Evolutionary conservation across 306 rosid species (phyloP).

Genomic region (Cucumis hystrix): DNA sequence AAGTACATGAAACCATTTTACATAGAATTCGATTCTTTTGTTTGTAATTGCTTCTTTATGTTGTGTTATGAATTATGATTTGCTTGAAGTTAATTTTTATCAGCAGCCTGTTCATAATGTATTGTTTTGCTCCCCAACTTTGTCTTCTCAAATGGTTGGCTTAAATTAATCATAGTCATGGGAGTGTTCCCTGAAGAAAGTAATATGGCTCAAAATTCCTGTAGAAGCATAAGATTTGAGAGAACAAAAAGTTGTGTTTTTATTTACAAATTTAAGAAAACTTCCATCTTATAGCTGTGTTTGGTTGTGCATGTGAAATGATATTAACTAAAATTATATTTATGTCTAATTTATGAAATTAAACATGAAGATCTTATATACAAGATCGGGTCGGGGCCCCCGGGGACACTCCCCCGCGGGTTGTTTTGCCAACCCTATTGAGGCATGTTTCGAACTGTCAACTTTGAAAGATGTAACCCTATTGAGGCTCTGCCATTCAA

Average conservation of each 20-base stretch:
- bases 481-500: too few relatives aligned
- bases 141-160: neutral
- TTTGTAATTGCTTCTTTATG: neutral
- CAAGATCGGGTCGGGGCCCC: too few relatives aligned
- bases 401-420: too few relatives aligned
- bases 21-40: neutral
- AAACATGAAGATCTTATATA: too few relatives aligned
- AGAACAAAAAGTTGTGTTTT: neutral
- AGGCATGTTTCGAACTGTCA: too few relatives aligned
- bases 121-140: neutral
- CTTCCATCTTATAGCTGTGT: too few relatives aligned
- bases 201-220: neutral
- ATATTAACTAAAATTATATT: too few relatives aligned
- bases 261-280: too few relatives aligned
- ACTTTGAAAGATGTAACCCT: too few relatives aligned
- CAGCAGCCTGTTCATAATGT: neutral
- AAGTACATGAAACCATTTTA: constrained; percentile 11
- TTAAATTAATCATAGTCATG: neutral
- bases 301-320: too few relatives aligned
- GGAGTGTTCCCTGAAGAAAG: neutral
- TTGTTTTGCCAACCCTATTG: too few relatives aligned
- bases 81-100: neutral
- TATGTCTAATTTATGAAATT: too few relatives aligned
- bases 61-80: neutral
- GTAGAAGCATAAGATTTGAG: neutral